Evolutionary conservation across 305 asterid species (phyloP).

Genomic region (Solanum aculeatissimum): DNA sequence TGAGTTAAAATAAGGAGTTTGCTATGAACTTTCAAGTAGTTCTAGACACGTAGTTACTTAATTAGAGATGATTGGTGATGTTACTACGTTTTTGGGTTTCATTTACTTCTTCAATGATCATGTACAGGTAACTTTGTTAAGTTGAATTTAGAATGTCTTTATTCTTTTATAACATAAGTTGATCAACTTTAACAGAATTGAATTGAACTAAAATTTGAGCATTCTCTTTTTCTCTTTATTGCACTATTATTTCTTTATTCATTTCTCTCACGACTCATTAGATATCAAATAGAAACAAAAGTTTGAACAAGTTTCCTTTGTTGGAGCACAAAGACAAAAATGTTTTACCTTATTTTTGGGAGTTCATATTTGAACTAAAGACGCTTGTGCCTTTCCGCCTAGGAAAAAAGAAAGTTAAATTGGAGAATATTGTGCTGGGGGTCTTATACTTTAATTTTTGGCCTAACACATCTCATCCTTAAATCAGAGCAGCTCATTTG

Average conservation of each 20-base stretch:
- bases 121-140: neutral
- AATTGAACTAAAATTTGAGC: no score
- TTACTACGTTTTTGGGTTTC: neutral
- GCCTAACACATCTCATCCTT: no score
- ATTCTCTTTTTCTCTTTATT: no score
- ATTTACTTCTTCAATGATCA: neutral
- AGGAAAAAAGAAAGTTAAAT: no score
- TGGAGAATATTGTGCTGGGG: no score
- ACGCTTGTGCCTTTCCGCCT: no score
- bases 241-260: neutral
- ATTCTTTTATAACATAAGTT: neutral
- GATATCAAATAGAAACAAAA: neutral
- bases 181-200: neutral
- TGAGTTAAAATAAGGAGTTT: neutral
- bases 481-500: no score
- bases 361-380: neutral
- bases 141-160: neutral
- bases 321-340: neutral
- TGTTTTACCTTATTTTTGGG: neutral
- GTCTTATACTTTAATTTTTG: no score
- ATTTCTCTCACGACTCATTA: neutral
- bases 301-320: neutral
- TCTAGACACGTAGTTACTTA: neutral
- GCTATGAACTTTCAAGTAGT: neutral
- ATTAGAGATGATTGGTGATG: neutral